Percentiles rank a stretch among this genome's conserved stretches.
Evolutionary conservation across 2,329 filamentous ascomycete genomes (phyloP).

Genomic region (Aspergillus nomiae): DNA sequence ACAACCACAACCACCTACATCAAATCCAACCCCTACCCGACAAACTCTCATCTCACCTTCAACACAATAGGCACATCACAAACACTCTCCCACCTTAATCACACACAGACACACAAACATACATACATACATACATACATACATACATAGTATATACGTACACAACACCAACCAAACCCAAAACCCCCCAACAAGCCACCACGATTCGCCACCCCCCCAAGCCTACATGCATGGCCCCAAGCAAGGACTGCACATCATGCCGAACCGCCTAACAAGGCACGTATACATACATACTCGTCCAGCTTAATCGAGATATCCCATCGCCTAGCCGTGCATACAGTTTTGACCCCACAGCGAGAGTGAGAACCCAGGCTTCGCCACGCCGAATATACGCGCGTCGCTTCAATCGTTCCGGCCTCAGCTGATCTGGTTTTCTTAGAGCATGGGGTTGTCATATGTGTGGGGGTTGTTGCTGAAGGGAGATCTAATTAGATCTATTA

Average conservation of each 20-base stretch:
- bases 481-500: no score
- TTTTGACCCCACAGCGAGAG: no score
- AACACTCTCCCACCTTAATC: not conserved
- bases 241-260: not conserved
- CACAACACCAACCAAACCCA: no score
- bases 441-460: no score
- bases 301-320: not conserved
- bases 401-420: no score
- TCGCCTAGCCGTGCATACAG: no score
- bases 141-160: not conserved
- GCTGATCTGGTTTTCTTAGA: no score
- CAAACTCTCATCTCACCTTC: not conserved
- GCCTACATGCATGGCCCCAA: conserved; percentile 4
- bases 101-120: not conserved
- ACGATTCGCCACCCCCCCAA: conserved; percentile 7
- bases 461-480: no score
- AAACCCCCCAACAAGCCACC: not conserved
- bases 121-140: not conserved
- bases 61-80: not conserved
- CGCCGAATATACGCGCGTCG: no score
- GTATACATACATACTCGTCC: not conserved
- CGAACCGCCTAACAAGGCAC: not conserved
- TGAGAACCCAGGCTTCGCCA: no score
- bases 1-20: not conserved
- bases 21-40: not conserved